Percentiles rank a stretch among this genome's conserved stretches.
Conservation (phyloP, 306 rosid genomes). For the Sphenostylis stenocarpa region DNA sequence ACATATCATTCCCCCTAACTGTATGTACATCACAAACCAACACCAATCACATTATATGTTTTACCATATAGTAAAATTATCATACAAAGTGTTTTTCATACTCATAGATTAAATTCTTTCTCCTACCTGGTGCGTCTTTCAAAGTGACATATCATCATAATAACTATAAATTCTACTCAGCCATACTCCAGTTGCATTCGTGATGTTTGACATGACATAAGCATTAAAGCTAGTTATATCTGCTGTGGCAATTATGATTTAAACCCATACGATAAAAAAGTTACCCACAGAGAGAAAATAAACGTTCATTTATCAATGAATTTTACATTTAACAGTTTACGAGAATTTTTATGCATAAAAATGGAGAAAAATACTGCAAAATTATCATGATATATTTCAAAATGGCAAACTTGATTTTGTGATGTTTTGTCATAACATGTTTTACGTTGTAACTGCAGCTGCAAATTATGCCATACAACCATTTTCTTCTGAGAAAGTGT, state of each 20-base stretch:
- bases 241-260: neutral
- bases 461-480: too few relatives aligned
- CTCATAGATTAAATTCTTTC: neutral
- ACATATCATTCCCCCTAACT: constrained; percentile 55
- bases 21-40: constrained; percentile 29
- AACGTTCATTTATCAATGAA: neutral
- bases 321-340: neutral
- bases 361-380: neutral
- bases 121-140: neutral
- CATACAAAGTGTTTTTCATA: neutral
- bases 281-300: neutral
- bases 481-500: neutral
- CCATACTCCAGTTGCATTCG: neutral
- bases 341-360: neutral
- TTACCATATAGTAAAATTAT: neutral
- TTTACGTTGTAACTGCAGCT: too few relatives aligned
- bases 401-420: neutral
- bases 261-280: neutral
- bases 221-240: neutral
- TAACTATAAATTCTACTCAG: neutral
- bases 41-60: neutral
- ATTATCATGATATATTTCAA: neutral
- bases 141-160: neutral
- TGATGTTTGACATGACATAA: neutral
- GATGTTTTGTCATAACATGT: neutral